Base-by-base conservation (phyloP, 345 rosid genomes). In the Citrus cavaleriei region DNA sequence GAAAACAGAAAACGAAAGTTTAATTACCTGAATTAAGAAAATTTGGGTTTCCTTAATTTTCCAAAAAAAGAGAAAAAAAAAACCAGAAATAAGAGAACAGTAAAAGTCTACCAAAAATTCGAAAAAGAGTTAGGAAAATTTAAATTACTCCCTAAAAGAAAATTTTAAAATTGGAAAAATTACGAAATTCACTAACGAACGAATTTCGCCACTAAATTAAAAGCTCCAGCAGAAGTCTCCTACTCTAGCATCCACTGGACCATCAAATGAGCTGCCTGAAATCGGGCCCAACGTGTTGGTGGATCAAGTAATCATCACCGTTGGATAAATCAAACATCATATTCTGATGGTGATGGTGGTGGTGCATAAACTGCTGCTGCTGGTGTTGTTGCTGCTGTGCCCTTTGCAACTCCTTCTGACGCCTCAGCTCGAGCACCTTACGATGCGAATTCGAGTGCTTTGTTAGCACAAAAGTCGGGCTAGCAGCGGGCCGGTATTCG, bases 281-380 rank as follows among this genome's bases (percentile, higher is more conserved):
- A 83, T 93, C 92, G 61, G 97, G 92, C 1, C 98, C 97, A 86
- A 88, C 87, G 69, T 90, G 93, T 40, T 93, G 97, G 79, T 93
- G 97, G 86, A 93, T 93, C 90, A 91, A 85, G 87, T 90, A 91
- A 85, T 91, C 97, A 25, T 90, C 97, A 55, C 92, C 90, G 91
- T 88, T 89, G 75, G 93, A 80, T 70, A 85, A 90, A 71, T 92
- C 94, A 46, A 91, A 91, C 70, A 83, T 84, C 90, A 90, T 87
- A 80, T 62, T 89, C 87, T 81, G 84, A 57, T 88, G 94, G 74
- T 89, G 40, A 22, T 68, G 98, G 42, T 87, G 84, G 62, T 86
- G 51, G 18, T 46, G 90, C 67, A 85, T 81, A 63, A 84, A 86
- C 81, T 81, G 88, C 72, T 83, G 86, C 38, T 79, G 85, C 58